phyloP scores from a whole-genome alignment of 768 basidiomycete species.

The Suillus decipiens region DNA sequence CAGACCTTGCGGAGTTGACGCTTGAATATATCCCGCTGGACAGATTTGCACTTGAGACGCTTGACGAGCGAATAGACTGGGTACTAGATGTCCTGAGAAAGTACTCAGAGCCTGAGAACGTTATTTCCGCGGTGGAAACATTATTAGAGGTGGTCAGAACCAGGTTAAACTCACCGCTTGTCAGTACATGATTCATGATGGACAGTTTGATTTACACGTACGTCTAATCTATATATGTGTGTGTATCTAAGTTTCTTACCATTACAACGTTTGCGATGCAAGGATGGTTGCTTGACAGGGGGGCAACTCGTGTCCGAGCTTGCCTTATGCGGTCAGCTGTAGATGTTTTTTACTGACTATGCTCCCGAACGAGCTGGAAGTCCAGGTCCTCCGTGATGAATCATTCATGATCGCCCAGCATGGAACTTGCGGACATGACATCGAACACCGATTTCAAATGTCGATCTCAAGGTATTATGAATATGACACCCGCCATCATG shows the following conservation, averaged over 20 bases:
- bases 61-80: slow-evolving; percentile 7
- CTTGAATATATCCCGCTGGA: slow-evolving; percentile 5
- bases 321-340: neutral
- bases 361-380: neutral
- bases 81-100: slow-evolving; percentile 8
- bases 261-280: neutral
- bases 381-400: neutral
- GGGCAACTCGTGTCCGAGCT: neutral
- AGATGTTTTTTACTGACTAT: neutral
- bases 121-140: slow-evolving; percentile 4
- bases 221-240: neutral
- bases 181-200: slow-evolving; percentile 6
- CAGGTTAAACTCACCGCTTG: slow-evolving; percentile 7
- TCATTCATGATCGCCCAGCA: neutral
- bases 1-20: slow-evolving; percentile 3
- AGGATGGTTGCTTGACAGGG: neutral
- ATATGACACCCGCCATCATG: neutral
- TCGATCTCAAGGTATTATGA: neutral
- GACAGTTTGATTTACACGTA: slow-evolving; percentile 5
- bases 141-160: slow-evolving; percentile 1
- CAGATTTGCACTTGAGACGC: neutral
- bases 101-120: slow-evolving; percentile 1
- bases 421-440: neutral
- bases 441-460: neutral
- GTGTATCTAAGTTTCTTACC: neutral